A percentile compares a stretch with the other conserved stretches of the same genome.
These are phyloP conservation scores for Artemisia annua DNA, from an alignment of 129 eudicot species.

Conservation along the genomic window DNA sequence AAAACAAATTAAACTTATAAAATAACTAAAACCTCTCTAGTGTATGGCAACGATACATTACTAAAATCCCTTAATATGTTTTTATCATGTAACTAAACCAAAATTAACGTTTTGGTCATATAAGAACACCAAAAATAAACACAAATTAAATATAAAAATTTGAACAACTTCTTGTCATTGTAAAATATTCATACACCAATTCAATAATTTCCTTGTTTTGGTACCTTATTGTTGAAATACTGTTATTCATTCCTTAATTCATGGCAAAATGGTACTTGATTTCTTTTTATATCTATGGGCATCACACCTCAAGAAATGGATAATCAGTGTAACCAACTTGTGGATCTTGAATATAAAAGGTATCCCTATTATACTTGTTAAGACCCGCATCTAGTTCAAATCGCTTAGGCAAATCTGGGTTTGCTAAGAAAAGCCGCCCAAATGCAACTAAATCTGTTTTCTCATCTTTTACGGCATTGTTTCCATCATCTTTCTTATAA, in stretches of 20 bases:
- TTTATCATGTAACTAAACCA: no score
- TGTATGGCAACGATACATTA: no score
- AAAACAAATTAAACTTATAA: no score
- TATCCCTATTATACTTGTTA: constrained; percentile 37
- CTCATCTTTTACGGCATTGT: constrained; percentile 16
- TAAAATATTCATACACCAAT: no score
- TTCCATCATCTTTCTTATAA: constrained; percentile 35
- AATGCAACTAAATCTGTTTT: constrained; percentile 37
- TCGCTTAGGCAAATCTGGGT: constrained; percentile 51
- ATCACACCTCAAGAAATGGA: constrained; percentile 40
- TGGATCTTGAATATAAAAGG: constrained; percentile 43
- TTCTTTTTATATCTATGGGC: background rate
- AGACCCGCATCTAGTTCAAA: constrained; percentile 36
- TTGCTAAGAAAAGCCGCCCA: constrained; percentile 48
- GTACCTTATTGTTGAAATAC: background rate
- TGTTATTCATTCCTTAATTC: background rate
- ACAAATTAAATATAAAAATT: no score
- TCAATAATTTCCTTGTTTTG: background rate
- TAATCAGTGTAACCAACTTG: constrained; percentile 44
- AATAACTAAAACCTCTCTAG: no score
- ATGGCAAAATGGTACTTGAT: background rate
- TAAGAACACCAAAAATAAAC: no score
- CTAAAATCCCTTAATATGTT: no score
- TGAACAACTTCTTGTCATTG: no score
- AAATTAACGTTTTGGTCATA: no score